Evolutionary conservation across 2,329 filamentous ascomycete species (phyloP).

Genomic region (Claviceps monticola): DNA sequence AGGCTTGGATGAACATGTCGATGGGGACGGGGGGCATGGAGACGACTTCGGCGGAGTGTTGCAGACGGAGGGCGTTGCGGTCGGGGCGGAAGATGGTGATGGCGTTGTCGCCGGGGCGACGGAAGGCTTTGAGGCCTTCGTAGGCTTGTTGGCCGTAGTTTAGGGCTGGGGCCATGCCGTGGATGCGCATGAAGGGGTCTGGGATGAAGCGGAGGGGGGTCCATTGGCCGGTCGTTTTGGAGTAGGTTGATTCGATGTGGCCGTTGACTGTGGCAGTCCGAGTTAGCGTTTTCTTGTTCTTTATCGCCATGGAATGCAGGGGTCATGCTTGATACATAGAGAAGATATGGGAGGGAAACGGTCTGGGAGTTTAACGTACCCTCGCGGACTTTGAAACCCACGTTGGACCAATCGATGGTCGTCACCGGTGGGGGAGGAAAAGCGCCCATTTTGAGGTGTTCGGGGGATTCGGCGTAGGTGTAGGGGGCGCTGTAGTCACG

Average conservation of each 20-base stretch:
- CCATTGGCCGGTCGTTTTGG: constrained; percentile 62
- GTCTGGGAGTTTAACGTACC: constrained; percentile 32
- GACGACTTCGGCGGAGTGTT: constrained; percentile 70
- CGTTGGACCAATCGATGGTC: constrained; percentile 84
- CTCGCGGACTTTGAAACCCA: constrained; percentile 87
- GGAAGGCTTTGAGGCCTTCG: constrained; percentile 97
- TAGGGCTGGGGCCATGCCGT: constrained; percentile 87
- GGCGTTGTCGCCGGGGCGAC: constrained; percentile 49
- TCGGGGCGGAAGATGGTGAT: constrained; percentile 83
- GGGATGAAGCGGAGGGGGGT: constrained; percentile 62
- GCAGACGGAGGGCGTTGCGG: constrained; percentile 72
- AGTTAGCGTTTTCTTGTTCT: background rate
- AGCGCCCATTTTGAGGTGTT: constrained; percentile 24
- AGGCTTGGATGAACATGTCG: constrained; percentile 60
- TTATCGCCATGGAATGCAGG: too few species aligned
- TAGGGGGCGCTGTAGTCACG: too few species aligned
- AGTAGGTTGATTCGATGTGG: constrained; percentile 82
- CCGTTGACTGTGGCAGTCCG: constrained; percentile 57
- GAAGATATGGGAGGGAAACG: too few species aligned
- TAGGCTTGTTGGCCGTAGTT: constrained; percentile 98
- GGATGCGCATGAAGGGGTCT: constrained; percentile 75
- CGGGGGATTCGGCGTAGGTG: too few species aligned
- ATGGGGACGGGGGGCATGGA: constrained; percentile 71
- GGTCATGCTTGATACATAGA: too few species aligned
- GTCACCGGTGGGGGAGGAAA: constrained; percentile 69